These are phyloP conservation scores for Triangularia setosa DNA, from an alignment of 2,329 filamentous ascomycete genomes.

Conservation along the genomic window DNA sequence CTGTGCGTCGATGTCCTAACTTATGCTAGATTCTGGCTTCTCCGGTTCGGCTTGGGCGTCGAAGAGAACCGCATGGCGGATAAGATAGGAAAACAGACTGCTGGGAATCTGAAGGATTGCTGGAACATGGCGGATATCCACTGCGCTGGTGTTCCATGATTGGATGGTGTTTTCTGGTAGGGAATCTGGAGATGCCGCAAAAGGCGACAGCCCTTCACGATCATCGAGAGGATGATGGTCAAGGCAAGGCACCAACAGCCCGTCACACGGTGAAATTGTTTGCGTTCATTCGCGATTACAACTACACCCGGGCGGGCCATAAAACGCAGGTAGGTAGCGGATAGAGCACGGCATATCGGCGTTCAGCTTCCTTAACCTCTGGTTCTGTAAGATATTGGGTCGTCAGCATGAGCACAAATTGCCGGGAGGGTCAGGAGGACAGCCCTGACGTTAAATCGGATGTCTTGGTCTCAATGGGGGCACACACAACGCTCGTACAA, in stretches of 20 bases:
- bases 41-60: neutral
- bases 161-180: neutral
- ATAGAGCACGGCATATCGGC: neutral
- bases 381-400: neutral
- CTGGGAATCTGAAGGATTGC: neutral
- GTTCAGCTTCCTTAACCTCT: neutral
- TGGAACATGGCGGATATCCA: neutral
- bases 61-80: neutral
- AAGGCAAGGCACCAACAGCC: neutral
- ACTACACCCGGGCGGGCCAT: neutral
- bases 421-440: conserved; percentile 17
- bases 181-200: neutral
- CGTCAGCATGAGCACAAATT: conserved; percentile 14
- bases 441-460: conserved; percentile 12
- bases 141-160: neutral
- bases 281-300: neutral
- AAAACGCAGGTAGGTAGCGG: neutral
- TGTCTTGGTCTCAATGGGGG: conserved; percentile 7
- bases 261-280: neutral
- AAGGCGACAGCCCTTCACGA: neutral
- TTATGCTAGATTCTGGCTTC: neutral
- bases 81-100: neutral
- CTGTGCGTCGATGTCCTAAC: too few species aligned
- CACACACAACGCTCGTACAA: conserved; percentile 4
- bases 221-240: neutral